Conservation (phyloP, 1,284 basidiomycete genomes). For the Malassezia psittaci region DNA sequence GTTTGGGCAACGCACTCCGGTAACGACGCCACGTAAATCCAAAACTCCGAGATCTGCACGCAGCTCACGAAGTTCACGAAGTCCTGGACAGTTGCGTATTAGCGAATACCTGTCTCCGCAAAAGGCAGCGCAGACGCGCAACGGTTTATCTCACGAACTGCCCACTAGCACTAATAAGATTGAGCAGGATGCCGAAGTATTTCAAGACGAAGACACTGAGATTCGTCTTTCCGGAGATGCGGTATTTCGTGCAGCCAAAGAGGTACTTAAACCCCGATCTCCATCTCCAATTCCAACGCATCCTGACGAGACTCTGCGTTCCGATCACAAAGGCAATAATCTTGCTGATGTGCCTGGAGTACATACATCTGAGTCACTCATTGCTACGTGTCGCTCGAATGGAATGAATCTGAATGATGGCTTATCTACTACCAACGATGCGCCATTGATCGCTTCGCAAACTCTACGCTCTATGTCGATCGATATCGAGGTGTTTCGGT, state of each 20-base stretch:
- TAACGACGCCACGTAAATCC: not conserved
- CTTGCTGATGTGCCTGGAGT: not conserved
- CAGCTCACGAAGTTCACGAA: not conserved
- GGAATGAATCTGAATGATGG: too few relatives aligned
- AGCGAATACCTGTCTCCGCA: not conserved
- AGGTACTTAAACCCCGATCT: too few relatives aligned
- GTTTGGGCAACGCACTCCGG: constrained; percentile 2
- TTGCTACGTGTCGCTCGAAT: too few relatives aligned
- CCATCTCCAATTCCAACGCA: too few relatives aligned
- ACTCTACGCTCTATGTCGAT: constrained; percentile 17
- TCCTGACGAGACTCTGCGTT: too few relatives aligned
- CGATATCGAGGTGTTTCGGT: constrained; percentile 33
- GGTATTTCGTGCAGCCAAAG: too few relatives aligned
- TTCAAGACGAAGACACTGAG: too few relatives aligned
- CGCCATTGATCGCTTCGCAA: not conserved
- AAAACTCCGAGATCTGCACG: not conserved
- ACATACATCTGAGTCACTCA: not conserved
- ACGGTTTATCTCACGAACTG: too few relatives aligned
- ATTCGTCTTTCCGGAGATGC: too few relatives aligned
- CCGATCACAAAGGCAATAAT: not conserved
- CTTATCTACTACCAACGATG: too few relatives aligned
- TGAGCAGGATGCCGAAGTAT: too few relatives aligned
- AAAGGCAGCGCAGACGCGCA: not conserved
- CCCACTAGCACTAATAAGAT: too few relatives aligned
- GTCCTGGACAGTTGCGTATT: not conserved